phyloP scores from a whole-genome alignment of 257 asterid genomes.

The Buddleja alternifolia region DNA sequence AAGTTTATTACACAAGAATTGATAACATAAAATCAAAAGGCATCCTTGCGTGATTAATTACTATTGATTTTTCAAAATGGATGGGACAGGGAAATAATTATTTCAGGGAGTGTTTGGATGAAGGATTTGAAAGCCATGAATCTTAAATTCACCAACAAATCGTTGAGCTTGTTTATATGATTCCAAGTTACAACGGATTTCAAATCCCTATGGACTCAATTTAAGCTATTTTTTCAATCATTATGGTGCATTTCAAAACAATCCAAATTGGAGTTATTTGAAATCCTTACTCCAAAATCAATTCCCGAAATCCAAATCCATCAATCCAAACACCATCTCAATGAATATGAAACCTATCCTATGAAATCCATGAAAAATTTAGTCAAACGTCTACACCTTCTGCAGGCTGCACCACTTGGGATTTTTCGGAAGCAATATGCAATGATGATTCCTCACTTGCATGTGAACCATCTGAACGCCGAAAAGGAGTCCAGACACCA shows the following conservation, averaged over 20 bases:
- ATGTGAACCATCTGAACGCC: conserved; percentile 73
- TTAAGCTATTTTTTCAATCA: too few relatives aligned
- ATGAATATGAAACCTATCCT: too few relatives aligned
- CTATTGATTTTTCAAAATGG: conserved; percentile 1
- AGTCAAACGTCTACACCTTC: conserved; percentile 58
- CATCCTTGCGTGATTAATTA: not conserved
- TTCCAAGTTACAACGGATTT: too few relatives aligned
- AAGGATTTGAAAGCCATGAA: too few relatives aligned
- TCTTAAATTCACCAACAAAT: too few relatives aligned
- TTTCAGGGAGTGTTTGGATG: not conserved
- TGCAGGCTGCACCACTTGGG: conserved; percentile 52
- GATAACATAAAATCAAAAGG: conserved; percentile 7
- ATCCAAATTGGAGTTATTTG: too few relatives aligned
- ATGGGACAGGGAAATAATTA: conserved; percentile 20
- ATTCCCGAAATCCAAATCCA: too few relatives aligned
- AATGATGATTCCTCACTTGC: conserved; percentile 70
- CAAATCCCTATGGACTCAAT: too few relatives aligned
- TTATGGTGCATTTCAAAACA: too few relatives aligned
- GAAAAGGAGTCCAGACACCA: conserved; percentile 91
- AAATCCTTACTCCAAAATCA: too few relatives aligned
- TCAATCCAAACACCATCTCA: too few relatives aligned
- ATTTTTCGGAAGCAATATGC: conserved; percentile 61
- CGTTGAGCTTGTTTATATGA: too few relatives aligned
- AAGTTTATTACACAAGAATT: conserved; percentile 10
- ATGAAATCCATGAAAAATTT: conserved; percentile 20